Base-by-base conservation (phyloP, 495 filamentous ascomycete genomes). In the Cercophora sp. region DNA sequence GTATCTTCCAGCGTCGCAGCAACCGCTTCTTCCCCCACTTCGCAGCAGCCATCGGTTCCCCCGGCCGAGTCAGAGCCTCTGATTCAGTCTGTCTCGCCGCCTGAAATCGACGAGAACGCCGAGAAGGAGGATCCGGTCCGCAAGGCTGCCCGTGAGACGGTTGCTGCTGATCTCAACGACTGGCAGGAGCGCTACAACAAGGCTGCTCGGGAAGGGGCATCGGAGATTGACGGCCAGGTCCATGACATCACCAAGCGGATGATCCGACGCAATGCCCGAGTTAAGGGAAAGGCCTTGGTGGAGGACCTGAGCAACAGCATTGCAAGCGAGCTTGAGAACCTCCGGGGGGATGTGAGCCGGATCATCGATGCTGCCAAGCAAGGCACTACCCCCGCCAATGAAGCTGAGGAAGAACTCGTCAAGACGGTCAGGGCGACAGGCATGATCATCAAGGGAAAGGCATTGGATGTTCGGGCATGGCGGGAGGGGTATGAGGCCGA, bases 131-230 rank as follows among this genome's bases (percentile, higher is more conserved):
- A 59, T 35, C 73, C 77, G 25, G 55, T 64, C 2, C 70, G 74
- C n/a, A 70, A 72, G 25, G 65, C 58, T 1, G 72, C 80, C 2
- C 81, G 83, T 6, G 80, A 85, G 59, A 84, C 82, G 29, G 84
- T 96, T 48, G 78, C 83, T 6, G 79, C 83, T 13, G 94, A 97
- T 66, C 77, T 99, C 31, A 70, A 80, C 41, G 72, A 76, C 31
- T 97, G 91, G 90, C 84, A 95, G 66, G 78, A 80, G 34, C 89
- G 93, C 57, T 97, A 96, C 66, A 77, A 85, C 19, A 81, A 82
- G 50, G 88, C 89, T 6, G 87, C 86, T 18, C 85, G 91, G 41
- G 87, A 91, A 60, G 90, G 89, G 6, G 77, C 87, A 24, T 76
- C 78, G 23, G 86, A 95, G 55, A 91, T 99, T 51, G 83, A 90